phyloP scores from a whole-genome alignment of 257 asterid species.

The Marsdenia floribunda region DNA sequence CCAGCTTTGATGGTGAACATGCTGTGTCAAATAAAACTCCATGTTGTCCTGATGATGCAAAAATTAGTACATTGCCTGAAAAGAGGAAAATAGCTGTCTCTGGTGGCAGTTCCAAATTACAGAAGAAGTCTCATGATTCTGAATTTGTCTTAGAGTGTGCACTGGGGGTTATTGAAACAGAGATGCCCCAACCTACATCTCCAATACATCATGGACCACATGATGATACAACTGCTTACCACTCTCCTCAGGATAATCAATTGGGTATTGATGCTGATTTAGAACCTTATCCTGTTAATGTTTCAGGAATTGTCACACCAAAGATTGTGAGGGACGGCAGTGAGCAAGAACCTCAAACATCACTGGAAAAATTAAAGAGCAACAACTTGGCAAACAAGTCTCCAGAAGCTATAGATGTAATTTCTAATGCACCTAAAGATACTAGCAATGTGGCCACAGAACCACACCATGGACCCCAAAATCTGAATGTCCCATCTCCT shows the following conservation, averaged over 20 bases:
- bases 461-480: constrained; percentile 29
- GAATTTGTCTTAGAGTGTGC: constrained; percentile 24
- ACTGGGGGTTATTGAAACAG: constrained; percentile 17
- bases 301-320: constrained; percentile 11
- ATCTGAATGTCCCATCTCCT: constrained; percentile 22
- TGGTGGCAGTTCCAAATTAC: constrained; percentile 34
- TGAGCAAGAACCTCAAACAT: constrained; percentile 25
- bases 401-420: constrained; percentile 18
- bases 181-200: constrained; percentile 29
- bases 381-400: constrained; percentile 15
- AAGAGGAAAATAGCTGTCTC: constrained; percentile 39
- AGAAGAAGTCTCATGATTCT: constrained; percentile 21
- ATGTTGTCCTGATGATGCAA: constrained; percentile 29
- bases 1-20: constrained; percentile 18
- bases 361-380: constrained; percentile 26
- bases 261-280: constrained; percentile 25
- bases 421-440: constrained; percentile 21
- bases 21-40: constrained; percentile 26
- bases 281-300: constrained; percentile 18
- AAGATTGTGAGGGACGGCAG: constrained; percentile 25
- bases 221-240: constrained; percentile 10
- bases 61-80: constrained; percentile 24
- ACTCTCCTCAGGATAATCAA: constrained; percentile 23
- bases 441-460: constrained; percentile 21
- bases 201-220: constrained; percentile 23